phyloP scores from a whole-genome alignment of 257 asterid genomes.

The Haberlea rhodopensis region DNA sequence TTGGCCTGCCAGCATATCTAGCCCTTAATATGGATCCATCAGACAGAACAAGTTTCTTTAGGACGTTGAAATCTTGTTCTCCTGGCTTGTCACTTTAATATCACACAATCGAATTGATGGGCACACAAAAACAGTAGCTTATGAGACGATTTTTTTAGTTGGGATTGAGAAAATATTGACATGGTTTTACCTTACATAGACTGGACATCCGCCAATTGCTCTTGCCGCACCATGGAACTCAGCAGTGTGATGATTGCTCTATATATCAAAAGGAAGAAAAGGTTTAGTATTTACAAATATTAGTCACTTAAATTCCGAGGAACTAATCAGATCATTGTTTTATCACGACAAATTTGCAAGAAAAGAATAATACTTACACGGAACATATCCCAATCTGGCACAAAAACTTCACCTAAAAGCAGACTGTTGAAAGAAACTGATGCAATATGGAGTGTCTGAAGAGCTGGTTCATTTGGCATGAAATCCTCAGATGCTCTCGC shows the following conservation, averaged over 20 bases:
- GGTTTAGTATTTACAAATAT: not conserved
- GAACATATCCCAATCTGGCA: conserved; percentile 76
- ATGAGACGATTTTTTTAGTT: not conserved
- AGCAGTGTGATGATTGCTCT: conserved; percentile 52
- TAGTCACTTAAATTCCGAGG: not conserved
- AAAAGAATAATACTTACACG: conserved; percentile 33
- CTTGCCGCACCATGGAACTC: conserved; percentile 67
- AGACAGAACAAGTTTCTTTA: conserved; percentile 54
- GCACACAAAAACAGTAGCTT: not conserved
- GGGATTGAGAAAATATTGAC: not conserved
- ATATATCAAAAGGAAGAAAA: not conserved
- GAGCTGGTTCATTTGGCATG: conserved; percentile 51
- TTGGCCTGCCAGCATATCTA: conserved; percentile 58
- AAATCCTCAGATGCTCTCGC: conserved; percentile 74
- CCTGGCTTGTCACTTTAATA: conserved; percentile 50
- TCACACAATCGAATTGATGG: not conserved
- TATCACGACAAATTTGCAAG: not conserved
- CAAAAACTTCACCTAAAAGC: conserved; percentile 49
- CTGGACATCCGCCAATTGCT: conserved; percentile 62
- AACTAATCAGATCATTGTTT: not conserved
- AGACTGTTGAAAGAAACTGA: conserved; percentile 56
- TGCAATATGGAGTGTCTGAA: conserved; percentile 57
- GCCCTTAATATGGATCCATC: conserved; percentile 71
- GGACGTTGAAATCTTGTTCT: conserved; percentile 54
- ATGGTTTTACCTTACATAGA: conserved; percentile 54